phyloP scores from a whole-genome alignment of 208 protist genomes.

The Acanthamoeba castellanii region DNA sequence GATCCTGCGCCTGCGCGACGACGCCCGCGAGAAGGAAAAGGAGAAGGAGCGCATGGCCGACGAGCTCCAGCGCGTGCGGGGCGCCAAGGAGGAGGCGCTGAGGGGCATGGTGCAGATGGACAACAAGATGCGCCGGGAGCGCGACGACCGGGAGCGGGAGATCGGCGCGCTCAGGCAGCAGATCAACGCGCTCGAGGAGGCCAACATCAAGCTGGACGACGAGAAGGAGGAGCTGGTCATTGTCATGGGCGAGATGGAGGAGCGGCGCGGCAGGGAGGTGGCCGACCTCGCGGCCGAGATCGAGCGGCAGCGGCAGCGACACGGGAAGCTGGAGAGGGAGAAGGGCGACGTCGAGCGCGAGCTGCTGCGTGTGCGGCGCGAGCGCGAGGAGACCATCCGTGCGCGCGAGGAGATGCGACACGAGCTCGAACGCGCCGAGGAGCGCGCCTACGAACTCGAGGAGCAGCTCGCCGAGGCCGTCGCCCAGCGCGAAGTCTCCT shows the following conservation, averaged over 20 bases:
- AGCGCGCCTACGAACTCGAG: constrained; percentile 2
- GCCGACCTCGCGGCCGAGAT: not conserved
- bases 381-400: constrained; percentile 22
- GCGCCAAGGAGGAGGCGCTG: constrained; percentile 25
- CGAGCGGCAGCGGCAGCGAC: not conserved
- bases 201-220: constrained; percentile 16
- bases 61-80: not conserved
- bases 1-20: not conserved
- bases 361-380: not conserved
- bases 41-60: not conserved
- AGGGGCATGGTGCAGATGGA: constrained; percentile 62
- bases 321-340: not conserved
- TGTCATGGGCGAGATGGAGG: constrained; percentile 52
- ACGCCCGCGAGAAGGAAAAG: not conserved
- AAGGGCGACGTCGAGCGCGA: constrained; percentile 9
- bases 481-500: not conserved
- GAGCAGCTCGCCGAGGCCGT: not conserved
- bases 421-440: not conserved
- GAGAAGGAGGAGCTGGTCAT: constrained; percentile 64
- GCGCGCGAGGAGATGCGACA: not conserved
- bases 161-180: not conserved
- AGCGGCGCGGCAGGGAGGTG: not conserved
- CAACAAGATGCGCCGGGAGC: constrained; percentile 39
- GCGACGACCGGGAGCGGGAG: constrained; percentile 27
- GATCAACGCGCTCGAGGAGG: constrained; percentile 43